Evolutionary conservation across 306 rosid genomes (phyloP).

Genomic region (Prosopis cineraria): DNA sequence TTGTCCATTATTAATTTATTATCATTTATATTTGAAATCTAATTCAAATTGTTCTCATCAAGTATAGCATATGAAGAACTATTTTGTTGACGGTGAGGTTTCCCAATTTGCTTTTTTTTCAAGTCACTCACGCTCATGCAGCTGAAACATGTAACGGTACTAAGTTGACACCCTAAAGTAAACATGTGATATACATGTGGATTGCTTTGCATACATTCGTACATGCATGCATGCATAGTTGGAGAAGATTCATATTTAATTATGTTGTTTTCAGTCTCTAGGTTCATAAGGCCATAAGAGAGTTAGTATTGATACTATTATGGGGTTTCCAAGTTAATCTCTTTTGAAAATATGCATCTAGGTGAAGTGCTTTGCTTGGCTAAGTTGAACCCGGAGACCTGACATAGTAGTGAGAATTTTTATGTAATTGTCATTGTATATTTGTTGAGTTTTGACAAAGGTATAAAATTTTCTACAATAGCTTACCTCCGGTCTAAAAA

Average conservation of each 20-base stretch:
- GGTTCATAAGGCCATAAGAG: background rate
- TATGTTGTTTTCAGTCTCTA: background rate
- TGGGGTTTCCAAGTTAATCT: background rate
- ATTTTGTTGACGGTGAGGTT: background rate
- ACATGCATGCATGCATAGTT: too few relatives aligned
- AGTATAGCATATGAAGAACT: conserved; percentile 22
- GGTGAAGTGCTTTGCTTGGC: background rate
- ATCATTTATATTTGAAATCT: conserved; percentile 3
- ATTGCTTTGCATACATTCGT: too few relatives aligned
- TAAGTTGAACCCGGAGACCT: background rate
- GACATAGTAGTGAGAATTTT: background rate
- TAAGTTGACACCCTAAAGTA: background rate
- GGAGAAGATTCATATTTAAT: too few relatives aligned
- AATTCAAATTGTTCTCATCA: conserved; percentile 22
- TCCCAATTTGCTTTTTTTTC: background rate
- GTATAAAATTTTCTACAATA: background rate
- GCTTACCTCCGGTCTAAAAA: background rate
- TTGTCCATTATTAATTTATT: background rate
- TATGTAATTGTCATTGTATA: background rate
- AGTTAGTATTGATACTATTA: background rate
- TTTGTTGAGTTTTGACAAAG: background rate
- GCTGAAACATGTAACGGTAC: background rate
- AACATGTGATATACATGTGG: background rate
- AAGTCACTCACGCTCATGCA: background rate
- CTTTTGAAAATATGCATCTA: background rate